Conservation (phyloP, 805 yeast species). For the Wickerhamiella dianesei region DNA sequence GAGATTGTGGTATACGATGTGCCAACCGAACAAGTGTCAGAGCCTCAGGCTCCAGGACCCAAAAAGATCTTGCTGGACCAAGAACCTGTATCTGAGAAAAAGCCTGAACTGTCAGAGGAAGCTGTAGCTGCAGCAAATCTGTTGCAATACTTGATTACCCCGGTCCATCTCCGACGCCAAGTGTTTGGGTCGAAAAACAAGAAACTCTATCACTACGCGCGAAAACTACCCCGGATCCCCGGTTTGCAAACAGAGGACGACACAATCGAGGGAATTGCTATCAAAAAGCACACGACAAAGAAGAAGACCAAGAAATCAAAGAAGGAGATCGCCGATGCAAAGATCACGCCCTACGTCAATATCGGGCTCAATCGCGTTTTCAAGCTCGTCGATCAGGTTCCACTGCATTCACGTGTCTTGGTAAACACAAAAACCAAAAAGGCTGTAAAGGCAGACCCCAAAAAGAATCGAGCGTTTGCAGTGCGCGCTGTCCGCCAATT, state of each 20-base stretch:
- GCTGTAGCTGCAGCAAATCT: conserved; percentile 35
- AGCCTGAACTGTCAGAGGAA: conserved; percentile 18
- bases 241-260: conserved; percentile 47
- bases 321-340: conserved; percentile 38
- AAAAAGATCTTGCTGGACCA: conserved; percentile 22
- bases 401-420: conserved; percentile 68
- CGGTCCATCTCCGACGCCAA: conserved; percentile 59
- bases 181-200: conserved; percentile 33
- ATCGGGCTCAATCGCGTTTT: conserved; percentile 51
- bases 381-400: conserved; percentile 45
- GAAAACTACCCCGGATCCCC: conserved; percentile 54
- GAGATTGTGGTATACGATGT: conserved; percentile 64
- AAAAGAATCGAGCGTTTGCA: conserved; percentile 52
- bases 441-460: conserved; percentile 62
- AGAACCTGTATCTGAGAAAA: conserved; percentile 13
- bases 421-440: conserved; percentile 49
- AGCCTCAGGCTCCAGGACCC: conserved; percentile 20
- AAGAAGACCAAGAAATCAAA: conserved; percentile 31
- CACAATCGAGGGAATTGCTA: conserved; percentile 37
- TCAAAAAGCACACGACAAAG: conserved; percentile 40
- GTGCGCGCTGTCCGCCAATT: conserved; percentile 55
- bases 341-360: conserved; percentile 60
- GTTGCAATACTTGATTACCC: conserved; percentile 71
- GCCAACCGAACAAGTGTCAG: conserved; percentile 17
- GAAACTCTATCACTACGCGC: conserved; percentile 42